Base-by-base conservation (phyloP, 1,284 basidiomycete genomes). In the Fomes fomentarius region DNA sequence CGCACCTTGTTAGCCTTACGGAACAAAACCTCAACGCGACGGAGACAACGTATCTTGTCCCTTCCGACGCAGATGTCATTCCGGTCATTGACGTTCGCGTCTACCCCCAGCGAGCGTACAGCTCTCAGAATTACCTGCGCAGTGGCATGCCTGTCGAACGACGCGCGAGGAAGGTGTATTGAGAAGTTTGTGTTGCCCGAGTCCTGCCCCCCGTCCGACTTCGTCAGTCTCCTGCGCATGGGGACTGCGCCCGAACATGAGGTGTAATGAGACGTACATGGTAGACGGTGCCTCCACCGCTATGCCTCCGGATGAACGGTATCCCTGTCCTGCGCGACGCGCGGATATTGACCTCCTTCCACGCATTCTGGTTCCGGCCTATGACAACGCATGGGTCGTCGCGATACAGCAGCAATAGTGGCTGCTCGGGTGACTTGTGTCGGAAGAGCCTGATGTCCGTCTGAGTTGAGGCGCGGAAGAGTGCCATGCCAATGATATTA, bases 271-370 rank as follows among this genome's bases (percentile, higher is more conserved):
- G 17, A 78, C 90, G 46, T 71, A 96, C 96, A 74, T 98, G 96
- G 69, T 94, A 99, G 3, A 99, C 97, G 0, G 97, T 93, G 7
- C 97, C 97, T n/a, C 97, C 97, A 11, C 97, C 97, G 61, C 93
- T 96, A 53, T 92, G 80, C 56, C 97, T 79, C 40, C 96, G 80
- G 33, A 99, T 83, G 64, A 95, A 89, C 0, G 93, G 91, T 10
- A 96, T 80, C 2, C 74, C 76, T n/a, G 76, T 70, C 8, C 71
- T 63, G 10, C 70, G 65, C 26, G 91, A 77, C 8, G 80, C 75
- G 2, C 69, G 64, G 42, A 91, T 76, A 65, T 97, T 96, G 56
- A 96, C 87, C 72, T 99, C 97, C 69, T 93, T 96, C 96, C 96
- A 99, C 19, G 95, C 94, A 65, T 98, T 98, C 78, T 99, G 96